A percentile compares a stretch with the other conserved stretches of the same genome.
phyloP scores from a whole-genome alignment of 139 green algal genomes.

The Chlorella vulgaris region DNA sequence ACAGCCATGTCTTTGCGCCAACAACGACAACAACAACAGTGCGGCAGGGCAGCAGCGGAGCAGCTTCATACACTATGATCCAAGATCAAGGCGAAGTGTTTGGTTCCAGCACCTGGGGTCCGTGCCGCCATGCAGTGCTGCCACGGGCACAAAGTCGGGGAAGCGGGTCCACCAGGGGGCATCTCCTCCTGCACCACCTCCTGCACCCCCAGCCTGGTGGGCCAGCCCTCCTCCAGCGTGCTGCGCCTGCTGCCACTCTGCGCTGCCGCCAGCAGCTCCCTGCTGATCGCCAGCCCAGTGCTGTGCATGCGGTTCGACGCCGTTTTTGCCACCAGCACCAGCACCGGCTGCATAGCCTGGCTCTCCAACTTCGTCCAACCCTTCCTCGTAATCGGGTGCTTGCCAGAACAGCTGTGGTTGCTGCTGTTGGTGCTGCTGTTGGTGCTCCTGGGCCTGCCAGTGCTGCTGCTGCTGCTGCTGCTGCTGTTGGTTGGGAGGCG shows the following conservation, averaged over 20 bases:
- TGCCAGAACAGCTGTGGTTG: slow-evolving; percentile 8
- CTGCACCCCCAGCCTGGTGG: not conserved
- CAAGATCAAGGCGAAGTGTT: no score
- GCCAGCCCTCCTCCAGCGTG: not conserved
- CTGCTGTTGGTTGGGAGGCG: not conserved
- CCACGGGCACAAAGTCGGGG: slow-evolving; percentile 24
- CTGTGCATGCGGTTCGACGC: no score
- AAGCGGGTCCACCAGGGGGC: not conserved
- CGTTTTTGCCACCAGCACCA: not conserved
- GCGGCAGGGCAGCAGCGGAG: no score
- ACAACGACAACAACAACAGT: no score
- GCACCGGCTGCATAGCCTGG: not conserved
- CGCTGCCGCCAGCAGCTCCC: no score
- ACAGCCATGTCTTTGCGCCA: no score
- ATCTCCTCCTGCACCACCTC: not conserved
- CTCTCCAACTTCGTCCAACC: not conserved
- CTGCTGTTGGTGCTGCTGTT: not conserved
- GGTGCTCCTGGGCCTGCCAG: not conserved
- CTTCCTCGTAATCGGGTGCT: not conserved
- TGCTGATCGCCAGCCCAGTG: no score
- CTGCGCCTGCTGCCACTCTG: not conserved
- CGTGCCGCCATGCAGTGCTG: not conserved
- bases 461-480: not conserved
- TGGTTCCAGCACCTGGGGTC: slow-evolving; percentile 20
- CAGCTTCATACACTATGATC: no score